Base-by-base conservation (phyloP, 176 grass and related monocot species). In the Themeda triandra region DNA sequence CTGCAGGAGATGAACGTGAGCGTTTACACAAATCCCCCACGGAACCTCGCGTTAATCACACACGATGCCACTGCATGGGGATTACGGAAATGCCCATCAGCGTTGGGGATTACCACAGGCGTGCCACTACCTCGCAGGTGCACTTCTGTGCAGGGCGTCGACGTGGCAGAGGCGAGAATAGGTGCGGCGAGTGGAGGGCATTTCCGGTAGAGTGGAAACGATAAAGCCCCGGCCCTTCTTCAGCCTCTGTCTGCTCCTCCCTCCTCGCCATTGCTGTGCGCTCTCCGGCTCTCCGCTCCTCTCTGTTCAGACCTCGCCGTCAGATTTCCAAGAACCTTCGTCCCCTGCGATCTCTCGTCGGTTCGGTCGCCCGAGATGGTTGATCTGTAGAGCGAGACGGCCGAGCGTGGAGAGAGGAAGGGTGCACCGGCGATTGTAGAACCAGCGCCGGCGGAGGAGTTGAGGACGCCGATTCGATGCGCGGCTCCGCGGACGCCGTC, bases 401-500 rank as follows among this genome's bases (percentile, higher is more conserved):
- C 41, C 33, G 48, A 73, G 74, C 76, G 12, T 4, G 66, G 21
- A 3, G 10, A 19, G 48, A 29, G 36, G 49, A 80, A 17, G 44
- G 29, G 56, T 59, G 23, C 56, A 12, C 56, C 23, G 66, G 73
- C 30, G 79, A 14, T 76, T 80, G 13, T 53, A 5, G 19, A n/a
- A 25, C 44, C 59, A 14, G 24, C 59, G 14, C 27, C 46, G 40
- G 33, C 31, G 33, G 80, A 31, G 60, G 40, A 21, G 8, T 7
- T 18, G 77, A 86, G 65, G 65, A 72, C 76, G 76, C 77, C 45
- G 79, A 53, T 84, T 92, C 54, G 90, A 94, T 94, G 92, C 87
- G 81, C 10, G 68, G 59, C 71, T 67, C 86, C 36, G 80, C 33
- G 53, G 84, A 90, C 77, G 21, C 81, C 56, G 65, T 80, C 83